Evolutionary conservation across 2,329 filamentous ascomycete genomes (phyloP).

Genomic region (Neoscytalidium dimidiatum): DNA sequence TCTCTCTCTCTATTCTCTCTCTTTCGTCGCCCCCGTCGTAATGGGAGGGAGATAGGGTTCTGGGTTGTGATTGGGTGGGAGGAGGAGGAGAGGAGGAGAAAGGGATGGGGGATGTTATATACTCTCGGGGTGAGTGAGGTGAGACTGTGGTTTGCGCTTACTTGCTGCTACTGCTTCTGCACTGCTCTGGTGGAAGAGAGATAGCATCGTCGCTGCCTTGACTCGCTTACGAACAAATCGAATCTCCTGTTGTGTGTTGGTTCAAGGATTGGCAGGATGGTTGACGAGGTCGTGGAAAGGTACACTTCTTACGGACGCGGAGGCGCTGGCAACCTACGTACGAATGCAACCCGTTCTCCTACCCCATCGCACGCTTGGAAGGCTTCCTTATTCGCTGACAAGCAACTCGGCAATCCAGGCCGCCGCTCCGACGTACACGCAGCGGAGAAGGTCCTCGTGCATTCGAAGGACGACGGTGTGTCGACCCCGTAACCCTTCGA

Average conservation of each 20-base stretch:
- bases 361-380: background rate
- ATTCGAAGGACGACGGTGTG: conserved; percentile 20
- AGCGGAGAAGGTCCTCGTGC: conserved; percentile 1
- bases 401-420: background rate
- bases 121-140: no score
- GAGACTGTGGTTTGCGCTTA: no score
- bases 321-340: conserved; percentile 28
- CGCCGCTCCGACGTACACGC: background rate
- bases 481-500: background rate
- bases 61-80: background rate
- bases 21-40: no score
- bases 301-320: conserved; percentile 27
- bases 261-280: background rate
- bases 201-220: no score
- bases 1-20: no score
- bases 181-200: no score
- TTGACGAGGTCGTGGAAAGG: conserved; percentile 22
- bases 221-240: no score
- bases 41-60: background rate
- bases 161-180: no score
- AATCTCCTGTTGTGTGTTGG: no score
- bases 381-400: background rate
- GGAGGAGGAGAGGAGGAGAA: background rate
- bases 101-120: background rate
- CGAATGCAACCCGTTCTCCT: background rate